Percentiles rank a stretch among this genome's conserved stretches.
phyloP scores from a whole-genome alignment of 306 rosid genomes.

The Gillenia trifoliata region DNA sequence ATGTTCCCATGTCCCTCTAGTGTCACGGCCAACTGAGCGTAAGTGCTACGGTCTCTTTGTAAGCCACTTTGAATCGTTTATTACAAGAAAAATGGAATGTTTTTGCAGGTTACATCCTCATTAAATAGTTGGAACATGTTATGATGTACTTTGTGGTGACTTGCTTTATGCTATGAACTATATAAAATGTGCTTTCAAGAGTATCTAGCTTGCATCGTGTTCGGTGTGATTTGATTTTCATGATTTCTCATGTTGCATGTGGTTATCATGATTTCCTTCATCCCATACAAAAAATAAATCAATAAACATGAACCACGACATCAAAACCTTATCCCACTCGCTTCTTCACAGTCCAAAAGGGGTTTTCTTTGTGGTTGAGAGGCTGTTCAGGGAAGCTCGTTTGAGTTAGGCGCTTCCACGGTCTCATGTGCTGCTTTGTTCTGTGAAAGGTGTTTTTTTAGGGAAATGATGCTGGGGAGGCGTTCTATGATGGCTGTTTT shows the following conservation, averaged over 20 bases:
- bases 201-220: background rate
- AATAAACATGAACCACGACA: background rate
- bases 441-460: too few species aligned
- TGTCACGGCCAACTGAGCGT: constrained; percentile 92
- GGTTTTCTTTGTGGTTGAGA: background rate
- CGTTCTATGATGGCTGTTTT: background rate
- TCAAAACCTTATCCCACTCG: background rate
- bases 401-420: background rate
- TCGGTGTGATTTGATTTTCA: background rate
- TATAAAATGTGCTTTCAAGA: background rate
- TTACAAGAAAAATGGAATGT: background rate
- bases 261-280: background rate
- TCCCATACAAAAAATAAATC: background rate
- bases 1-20: constrained; percentile 54
- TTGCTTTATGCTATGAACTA: background rate
- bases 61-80: background rate
- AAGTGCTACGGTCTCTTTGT: constrained; percentile 32
- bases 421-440: background rate
- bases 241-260: background rate
- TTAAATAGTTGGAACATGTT: background rate
- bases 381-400: background rate
- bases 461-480: background rate
- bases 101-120: background rate
- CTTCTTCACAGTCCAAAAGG: background rate
- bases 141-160: background rate